These are phyloP conservation scores for Curvularia spicifera DNA, from an alignment of 2,329 filamentous ascomycete species.

Conservation along the genomic window DNA sequence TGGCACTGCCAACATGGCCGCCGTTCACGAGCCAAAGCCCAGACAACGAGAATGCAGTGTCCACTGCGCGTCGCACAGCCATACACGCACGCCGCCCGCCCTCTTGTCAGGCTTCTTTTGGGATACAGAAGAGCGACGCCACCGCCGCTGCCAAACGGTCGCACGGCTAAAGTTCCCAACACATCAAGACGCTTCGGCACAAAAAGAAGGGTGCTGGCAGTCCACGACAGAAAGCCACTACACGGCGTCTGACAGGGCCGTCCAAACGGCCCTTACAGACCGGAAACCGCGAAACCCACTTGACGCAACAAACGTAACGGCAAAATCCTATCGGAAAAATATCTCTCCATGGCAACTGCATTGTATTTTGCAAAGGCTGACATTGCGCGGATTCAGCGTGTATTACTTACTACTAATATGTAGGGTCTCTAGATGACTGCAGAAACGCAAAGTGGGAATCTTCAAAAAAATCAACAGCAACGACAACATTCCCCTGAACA, in stretches of 20 bases:
- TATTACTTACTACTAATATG: conserved; percentile 21
- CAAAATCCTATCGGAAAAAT: conserved; percentile 1
- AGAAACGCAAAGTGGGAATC: conserved; percentile 7
- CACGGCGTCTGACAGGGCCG: conserved; percentile 5
- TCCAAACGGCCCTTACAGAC: background rate
- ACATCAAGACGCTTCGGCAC: conserved; percentile 22
- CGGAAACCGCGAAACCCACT: background rate
- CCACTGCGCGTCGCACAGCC: conserved; percentile 13
- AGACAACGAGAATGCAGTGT: conserved; percentile 24
- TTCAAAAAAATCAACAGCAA: conserved; percentile 5
- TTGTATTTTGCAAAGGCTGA: background rate
- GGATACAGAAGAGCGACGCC: conserved; percentile 23
- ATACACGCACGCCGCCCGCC: conserved; percentile 10
- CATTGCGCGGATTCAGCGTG: background rate
- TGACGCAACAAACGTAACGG: background rate
- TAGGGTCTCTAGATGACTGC: conserved; percentile 5
- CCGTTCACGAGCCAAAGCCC: conserved; percentile 22
- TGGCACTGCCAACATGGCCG: conserved; percentile 38
- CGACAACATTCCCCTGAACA: background rate
- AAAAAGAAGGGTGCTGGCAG: conserved; percentile 26
- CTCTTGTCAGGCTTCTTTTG: conserved; percentile 27
- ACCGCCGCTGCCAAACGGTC: conserved; percentile 22
- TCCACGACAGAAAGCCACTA: conserved; percentile 33
- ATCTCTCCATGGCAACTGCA: background rate
- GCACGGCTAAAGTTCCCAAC: conserved; percentile 29